phyloP scores from a whole-genome alignment of 768 basidiomycete genomes.

The Vishniacozyma victoriae region DNA sequence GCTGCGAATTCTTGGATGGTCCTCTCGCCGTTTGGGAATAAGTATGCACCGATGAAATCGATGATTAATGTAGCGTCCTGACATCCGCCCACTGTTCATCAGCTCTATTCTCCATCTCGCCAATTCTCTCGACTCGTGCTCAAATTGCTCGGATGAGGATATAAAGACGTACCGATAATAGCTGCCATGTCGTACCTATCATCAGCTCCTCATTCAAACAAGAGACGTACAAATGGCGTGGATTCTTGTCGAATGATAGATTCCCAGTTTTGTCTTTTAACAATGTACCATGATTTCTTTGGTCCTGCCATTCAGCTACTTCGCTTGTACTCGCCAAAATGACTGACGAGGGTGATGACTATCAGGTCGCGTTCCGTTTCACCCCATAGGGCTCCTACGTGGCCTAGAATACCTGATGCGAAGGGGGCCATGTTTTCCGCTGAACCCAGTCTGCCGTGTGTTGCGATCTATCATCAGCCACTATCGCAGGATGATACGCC shows the following conservation, averaged over 20 bases:
- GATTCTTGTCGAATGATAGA: slow-evolving; percentile 47
- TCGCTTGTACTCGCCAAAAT: neutral
- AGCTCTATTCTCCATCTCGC: too few relatives aligned
- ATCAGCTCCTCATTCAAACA: slow-evolving; percentile 2
- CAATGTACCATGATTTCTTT: slow-evolving; percentile 55
- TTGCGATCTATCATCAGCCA: slow-evolving; percentile 46
- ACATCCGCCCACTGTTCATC: slow-evolving; percentile 58
- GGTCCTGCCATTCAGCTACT: slow-evolving; percentile 48
- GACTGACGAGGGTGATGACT: slow-evolving; percentile 53
- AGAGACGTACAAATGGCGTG: slow-evolving; percentile 50
- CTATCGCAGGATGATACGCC: neutral
- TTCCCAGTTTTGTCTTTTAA: slow-evolving; percentile 49
- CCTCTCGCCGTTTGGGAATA: slow-evolving; percentile 65
- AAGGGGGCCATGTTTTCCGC: slow-evolving; percentile 45
- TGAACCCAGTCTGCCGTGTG: slow-evolving; percentile 52
- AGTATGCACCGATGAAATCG: slow-evolving; percentile 66
- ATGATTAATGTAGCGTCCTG: slow-evolving; percentile 73
- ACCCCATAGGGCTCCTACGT: slow-evolving; percentile 13
- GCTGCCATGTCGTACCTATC: slow-evolving; percentile 53
- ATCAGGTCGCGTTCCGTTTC: slow-evolving; percentile 48
- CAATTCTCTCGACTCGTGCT: too few relatives aligned
- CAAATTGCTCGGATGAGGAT: neutral
- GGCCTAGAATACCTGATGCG: slow-evolving; percentile 46
- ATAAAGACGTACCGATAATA: slow-evolving; percentile 48
- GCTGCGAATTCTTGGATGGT: slow-evolving; percentile 63